These are phyloP conservation scores for Collybiopsis luxurians DNA, from an alignment of 768 basidiomycete species.

Conservation along the genomic window DNA sequence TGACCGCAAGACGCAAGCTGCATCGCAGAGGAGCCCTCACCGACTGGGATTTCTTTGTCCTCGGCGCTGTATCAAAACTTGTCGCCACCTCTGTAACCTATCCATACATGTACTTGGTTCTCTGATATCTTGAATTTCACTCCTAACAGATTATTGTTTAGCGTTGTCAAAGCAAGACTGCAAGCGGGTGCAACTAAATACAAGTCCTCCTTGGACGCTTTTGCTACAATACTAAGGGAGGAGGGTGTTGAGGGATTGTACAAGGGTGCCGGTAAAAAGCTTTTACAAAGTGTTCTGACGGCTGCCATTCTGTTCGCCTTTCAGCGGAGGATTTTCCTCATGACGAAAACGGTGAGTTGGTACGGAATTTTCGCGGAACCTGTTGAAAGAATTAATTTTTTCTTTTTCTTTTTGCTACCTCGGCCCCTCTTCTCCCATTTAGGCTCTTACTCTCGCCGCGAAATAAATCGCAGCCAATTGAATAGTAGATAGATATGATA, in stretches of 20 bases:
- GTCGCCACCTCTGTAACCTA: slow-evolving; percentile 57
- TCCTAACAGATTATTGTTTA: slow-evolving; percentile 12
- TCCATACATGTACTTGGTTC: slow-evolving; percentile 60
- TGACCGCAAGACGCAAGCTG: slow-evolving; percentile 61
- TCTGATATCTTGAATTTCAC: not conserved
- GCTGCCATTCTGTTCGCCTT: slow-evolving; percentile 92
- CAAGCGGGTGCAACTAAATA: slow-evolving; percentile 67
- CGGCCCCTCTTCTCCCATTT: too few relatives aligned
- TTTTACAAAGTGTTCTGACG: slow-evolving; percentile 88
- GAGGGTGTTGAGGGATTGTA: slow-evolving; percentile 74
- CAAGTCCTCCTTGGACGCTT: slow-evolving; percentile 60
- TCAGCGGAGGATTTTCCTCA: slow-evolving; percentile 77
- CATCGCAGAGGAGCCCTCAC: slow-evolving; percentile 49
- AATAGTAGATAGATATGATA: not conserved
- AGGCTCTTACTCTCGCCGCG: slow-evolving; percentile 1
- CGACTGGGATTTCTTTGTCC: slow-evolving; percentile 89
- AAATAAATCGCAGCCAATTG: not conserved
- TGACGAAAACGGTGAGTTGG: slow-evolving; percentile 53
- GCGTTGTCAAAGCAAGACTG: slow-evolving; percentile 64
- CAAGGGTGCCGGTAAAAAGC: slow-evolving; percentile 79
- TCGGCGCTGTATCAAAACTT: slow-evolving; percentile 94
- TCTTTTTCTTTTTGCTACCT: too few relatives aligned
- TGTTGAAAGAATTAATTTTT: too few relatives aligned
- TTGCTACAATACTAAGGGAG: slow-evolving; percentile 57
- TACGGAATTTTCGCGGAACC: too few relatives aligned